Evolutionary conservation across 2,329 filamentous ascomycete species (phyloP), one percentile per base, ranked within the genome.

Genomic region (Epichloe sylvatica): DNA sequence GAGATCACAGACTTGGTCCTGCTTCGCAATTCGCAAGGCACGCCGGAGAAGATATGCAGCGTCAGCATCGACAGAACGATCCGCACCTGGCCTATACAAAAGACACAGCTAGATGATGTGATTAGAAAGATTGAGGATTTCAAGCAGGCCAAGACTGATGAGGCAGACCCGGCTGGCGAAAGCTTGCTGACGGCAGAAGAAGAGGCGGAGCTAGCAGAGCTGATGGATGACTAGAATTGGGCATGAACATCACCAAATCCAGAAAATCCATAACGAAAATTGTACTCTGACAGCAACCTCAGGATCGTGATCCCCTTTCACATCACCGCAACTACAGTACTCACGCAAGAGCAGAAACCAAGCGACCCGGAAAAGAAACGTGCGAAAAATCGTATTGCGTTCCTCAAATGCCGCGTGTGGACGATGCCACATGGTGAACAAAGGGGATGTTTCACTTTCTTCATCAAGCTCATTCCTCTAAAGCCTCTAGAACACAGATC

Each of bases 21-120:
- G 46, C 63, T 89, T 30, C 64, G 67, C 25, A 68, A 67, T 50
- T 53, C 58, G 0, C 55, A 58, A 19, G 66, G 65, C 4, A 56
- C 52, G 6, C 59, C 61, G 5, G 71, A 69, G 19, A 71, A 72
- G 53, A 70, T 94, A 11, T 80, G 86, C 54, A 96, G 89, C 63
- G 85, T 92, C 49, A 81, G 86, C 55, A 94, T 97, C 57, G 92
- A 98, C 67, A 84, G 82, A 2, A 97, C 92, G 0, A 74, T 97
- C 38, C 79, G 92, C 58, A 80, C 76, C 49, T 98, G 92, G 92
- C 81, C 83, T 12, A 68, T 97, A 47, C 75, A 74, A 46, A 80
- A 76, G 75, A 76, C 61, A 17, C 71, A 69, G 25, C 62, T 80
- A n/a, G 75, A 78, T 51, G 68, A 67, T 13, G 61, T 72, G 19